Base-by-base conservation (phyloP, 371 early-diverging fungal genomes). In the Choanephora cucurbitarum region DNA sequence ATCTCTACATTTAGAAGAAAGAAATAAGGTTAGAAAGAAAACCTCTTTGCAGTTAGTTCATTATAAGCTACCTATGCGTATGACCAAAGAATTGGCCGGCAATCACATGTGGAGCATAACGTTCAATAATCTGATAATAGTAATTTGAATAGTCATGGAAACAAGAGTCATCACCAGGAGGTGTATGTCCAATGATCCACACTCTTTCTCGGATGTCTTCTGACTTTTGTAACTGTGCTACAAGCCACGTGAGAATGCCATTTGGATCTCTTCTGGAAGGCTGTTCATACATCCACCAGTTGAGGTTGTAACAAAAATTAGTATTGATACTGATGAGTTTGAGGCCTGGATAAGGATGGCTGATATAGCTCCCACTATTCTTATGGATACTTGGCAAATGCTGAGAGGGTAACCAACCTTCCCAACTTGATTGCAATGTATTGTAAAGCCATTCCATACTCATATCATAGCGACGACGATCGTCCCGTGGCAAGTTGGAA, bases 1-100 rank as follows among this genome's bases (percentile, higher is more conserved):
- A 42, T 84, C 84, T 39, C 72, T 77, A n/a, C n/a, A n/a, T n/a
- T n/a, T n/a, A n/a, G n/a, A n/a, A n/a, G n/a, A n/a, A n/a, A n/a
- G n/a, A n/a, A n/a, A n/a, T n/a, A n/a, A n/a, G n/a, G n/a, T n/a
- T n/a, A n/a, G n/a, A n/a, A n/a, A n/a, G n/a, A n/a, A n/a, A n/a
- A n/a, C n/a, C n/a, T n/a, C n/a, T n/a, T n/a, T n/a, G n/a, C n/a
- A n/a, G n/a, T n/a, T n/a, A n/a, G n/a, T n/a, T n/a, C n/a, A n/a
- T n/a, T n/a, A 4, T n/a, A 7, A 5, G 57, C 54, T 66, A 74
- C 79, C 65, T 69, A 61, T 84, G 84, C 21, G 80, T 77, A 46
- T 84, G 84, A 14, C 84, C 84, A 70, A 78, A 84, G 66, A 84
- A 84, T 57, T 84, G 84, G 17, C 67, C 80, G 7, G 80, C 73